Evolutionary conservation across 140 eudicot genomes (phyloP).

Genomic region (Oenanthe javanica): DNA sequence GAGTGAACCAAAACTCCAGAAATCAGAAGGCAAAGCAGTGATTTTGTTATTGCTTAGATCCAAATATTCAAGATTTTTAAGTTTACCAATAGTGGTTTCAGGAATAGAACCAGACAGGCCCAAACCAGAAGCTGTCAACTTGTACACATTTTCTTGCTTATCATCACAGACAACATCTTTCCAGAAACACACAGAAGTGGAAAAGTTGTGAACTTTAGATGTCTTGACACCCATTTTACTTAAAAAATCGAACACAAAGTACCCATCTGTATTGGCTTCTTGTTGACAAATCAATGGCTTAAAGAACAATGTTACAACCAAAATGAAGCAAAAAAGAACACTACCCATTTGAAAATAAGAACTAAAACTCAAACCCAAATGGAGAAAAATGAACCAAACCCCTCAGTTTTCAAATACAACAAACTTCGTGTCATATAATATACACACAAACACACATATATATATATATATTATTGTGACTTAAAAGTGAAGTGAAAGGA

Average conservation of each 20-base stretch:
- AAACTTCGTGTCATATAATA: no score
- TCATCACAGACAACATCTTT: slow-evolving; percentile 58
- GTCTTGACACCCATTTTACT: slow-evolving; percentile 50
- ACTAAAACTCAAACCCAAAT: not conserved
- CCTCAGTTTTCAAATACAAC: slow-evolving; percentile 12
- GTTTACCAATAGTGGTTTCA: slow-evolving; percentile 79
- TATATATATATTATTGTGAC: not conserved
- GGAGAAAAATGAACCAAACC: not conserved
- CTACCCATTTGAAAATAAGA: slow-evolving; percentile 41
- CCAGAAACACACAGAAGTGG: slow-evolving; percentile 64
- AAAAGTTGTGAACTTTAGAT: slow-evolving; percentile 27
- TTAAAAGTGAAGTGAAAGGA: not conserved
- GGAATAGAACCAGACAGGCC: slow-evolving; percentile 72
- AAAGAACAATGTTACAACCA: slow-evolving; percentile 43
- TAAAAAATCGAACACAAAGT: slow-evolving; percentile 54
- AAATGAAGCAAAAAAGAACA: slow-evolving; percentile 35
- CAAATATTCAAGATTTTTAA: slow-evolving; percentile 51
- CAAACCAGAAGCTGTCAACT: slow-evolving; percentile 35
- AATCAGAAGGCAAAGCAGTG: slow-evolving; percentile 64
- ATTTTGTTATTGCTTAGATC: slow-evolving; percentile 74
- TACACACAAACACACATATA: no score
- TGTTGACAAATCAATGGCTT: slow-evolving; percentile 47
- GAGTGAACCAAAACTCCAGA: slow-evolving; percentile 74
- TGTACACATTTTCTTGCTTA: slow-evolving; percentile 41
- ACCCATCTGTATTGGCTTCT: slow-evolving; percentile 77